These are phyloP conservation scores for Saccharomyces mikatae DNA, from an alignment of 805 yeast genomes.

Conservation along the genomic window DNA sequence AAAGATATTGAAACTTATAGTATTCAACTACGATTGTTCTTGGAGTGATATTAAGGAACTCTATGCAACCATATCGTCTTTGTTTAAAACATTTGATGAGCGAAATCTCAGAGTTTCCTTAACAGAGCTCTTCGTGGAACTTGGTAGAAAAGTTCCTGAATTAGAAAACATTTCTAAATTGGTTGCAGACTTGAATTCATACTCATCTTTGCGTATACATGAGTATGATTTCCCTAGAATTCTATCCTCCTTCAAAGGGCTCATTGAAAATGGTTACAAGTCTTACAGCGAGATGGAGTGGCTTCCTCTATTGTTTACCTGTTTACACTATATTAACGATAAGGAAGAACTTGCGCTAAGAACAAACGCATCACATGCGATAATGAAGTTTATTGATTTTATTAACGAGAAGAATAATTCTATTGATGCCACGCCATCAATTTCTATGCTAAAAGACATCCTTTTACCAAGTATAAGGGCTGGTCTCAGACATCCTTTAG, in stretches of 20 bases:
- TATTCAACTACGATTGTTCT: constrained; percentile 45
- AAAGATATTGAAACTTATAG: constrained; percentile 46
- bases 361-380: constrained; percentile 59
- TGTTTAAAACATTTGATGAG: constrained; percentile 54
- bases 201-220: constrained; percentile 49
- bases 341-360: constrained; percentile 74
- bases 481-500: constrained; percentile 57
- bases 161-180: constrained; percentile 42
- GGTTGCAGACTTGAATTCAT: constrained; percentile 64
- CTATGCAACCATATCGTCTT: constrained; percentile 44
- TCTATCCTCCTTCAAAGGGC: constrained; percentile 52
- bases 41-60: constrained; percentile 43
- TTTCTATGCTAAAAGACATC: constrained; percentile 39
- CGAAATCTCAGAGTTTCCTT: constrained; percentile 54
- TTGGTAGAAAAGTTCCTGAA: constrained; percentile 46
- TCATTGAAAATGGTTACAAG: constrained; percentile 49
- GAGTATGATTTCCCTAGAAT: constrained; percentile 77
- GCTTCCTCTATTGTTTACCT: constrained; percentile 66
- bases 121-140: constrained; percentile 47
- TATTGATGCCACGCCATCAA: constrained; percentile 23
- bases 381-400: constrained; percentile 60
- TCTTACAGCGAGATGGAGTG: constrained; percentile 51
- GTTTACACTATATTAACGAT: constrained; percentile 66
- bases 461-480: constrained; percentile 57
- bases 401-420: constrained; percentile 27